phyloP scores from a whole-genome alignment of 1,284 basidiomycete genomes.

The Microbotryum scabiosae region DNA sequence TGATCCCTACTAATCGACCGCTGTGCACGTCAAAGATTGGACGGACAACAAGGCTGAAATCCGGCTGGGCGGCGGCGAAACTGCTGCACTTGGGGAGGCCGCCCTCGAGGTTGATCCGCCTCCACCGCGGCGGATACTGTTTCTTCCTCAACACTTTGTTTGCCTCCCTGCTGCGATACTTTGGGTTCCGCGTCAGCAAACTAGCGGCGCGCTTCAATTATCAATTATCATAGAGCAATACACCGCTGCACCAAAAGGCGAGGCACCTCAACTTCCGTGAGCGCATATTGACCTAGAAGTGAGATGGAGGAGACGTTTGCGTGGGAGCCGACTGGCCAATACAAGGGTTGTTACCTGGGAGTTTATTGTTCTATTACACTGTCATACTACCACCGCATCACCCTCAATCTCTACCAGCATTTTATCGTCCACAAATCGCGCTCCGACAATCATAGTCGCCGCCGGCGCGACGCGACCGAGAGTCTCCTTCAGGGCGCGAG shows the following conservation, averaged over 20 bases:
- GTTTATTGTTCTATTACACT: too few relatives aligned
- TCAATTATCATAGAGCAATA: too few relatives aligned
- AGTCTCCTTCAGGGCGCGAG: too few relatives aligned
- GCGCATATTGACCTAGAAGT: too few relatives aligned
- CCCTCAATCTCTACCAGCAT: too few relatives aligned
- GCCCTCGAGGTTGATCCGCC: conserved; percentile 11
- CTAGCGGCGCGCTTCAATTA: conserved; percentile 8
- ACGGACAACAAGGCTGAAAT: conserved; percentile 5
- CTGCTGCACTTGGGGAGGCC: not conserved
- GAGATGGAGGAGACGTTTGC: too few relatives aligned
- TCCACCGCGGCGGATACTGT: conserved; percentile 18
- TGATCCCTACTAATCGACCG: conserved; percentile 1
- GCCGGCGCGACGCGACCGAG: not conserved
- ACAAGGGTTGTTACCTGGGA: too few relatives aligned
- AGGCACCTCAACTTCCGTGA: too few relatives aligned
- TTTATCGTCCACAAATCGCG: too few relatives aligned
- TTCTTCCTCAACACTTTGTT: conserved; percentile 18
- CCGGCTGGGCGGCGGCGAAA: conserved; percentile 8
- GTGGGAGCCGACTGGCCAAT: too few relatives aligned
- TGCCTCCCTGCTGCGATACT: conserved; percentile 5
- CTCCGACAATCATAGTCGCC: not conserved
- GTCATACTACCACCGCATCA: too few relatives aligned
- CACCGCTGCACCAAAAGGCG: too few relatives aligned
- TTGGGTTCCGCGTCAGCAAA: conserved; percentile 17
- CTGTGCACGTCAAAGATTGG: conserved; percentile 16